Percentiles rank a stretch among this genome's conserved stretches.
phyloP scores from a whole-genome alignment of 441 rosid species.

The Jatropha multifida region DNA sequence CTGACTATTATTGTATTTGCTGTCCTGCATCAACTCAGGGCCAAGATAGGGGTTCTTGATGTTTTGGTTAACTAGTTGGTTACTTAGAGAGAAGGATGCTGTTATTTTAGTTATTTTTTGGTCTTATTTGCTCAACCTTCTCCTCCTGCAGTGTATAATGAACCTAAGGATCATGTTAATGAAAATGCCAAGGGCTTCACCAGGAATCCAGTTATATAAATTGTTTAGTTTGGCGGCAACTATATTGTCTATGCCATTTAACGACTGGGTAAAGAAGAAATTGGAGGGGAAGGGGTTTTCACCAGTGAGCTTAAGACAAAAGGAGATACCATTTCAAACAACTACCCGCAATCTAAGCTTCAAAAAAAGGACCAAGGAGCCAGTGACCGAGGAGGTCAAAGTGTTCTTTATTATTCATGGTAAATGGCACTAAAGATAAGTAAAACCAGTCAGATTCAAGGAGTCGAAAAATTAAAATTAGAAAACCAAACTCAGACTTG shows the following conservation, averaged over 20 bases:
- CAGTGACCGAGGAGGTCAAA: neutral
- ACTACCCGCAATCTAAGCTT: neutral
- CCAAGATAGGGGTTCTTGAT: neutral
- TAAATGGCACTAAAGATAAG: neutral
- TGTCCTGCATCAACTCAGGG: neutral
- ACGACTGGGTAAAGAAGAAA: neutral
- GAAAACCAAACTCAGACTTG: neutral
- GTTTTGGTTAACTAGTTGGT: neutral
- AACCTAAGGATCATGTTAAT: neutral
- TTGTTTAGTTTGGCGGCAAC: conserved; percentile 1
- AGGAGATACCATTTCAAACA: neutral
- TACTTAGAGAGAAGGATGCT: too few relatives aligned
- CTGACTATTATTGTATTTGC: neutral
- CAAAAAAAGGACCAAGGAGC: neutral
- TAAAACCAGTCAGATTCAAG: conserved; percentile 4
- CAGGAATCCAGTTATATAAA: neutral
- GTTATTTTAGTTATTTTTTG: too few relatives aligned
- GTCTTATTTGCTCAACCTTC: too few relatives aligned
- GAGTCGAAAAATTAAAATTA: neutral
- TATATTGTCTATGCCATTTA: neutral
- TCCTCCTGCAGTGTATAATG: too few relatives aligned
- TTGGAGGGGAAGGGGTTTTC: neutral
- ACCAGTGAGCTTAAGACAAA: neutral
- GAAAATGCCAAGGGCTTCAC: neutral
- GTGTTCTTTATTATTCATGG: neutral